Evolutionary conservation across 768 basidiomycete species (phyloP).

Genomic region (Amanita brunnescens): DNA sequence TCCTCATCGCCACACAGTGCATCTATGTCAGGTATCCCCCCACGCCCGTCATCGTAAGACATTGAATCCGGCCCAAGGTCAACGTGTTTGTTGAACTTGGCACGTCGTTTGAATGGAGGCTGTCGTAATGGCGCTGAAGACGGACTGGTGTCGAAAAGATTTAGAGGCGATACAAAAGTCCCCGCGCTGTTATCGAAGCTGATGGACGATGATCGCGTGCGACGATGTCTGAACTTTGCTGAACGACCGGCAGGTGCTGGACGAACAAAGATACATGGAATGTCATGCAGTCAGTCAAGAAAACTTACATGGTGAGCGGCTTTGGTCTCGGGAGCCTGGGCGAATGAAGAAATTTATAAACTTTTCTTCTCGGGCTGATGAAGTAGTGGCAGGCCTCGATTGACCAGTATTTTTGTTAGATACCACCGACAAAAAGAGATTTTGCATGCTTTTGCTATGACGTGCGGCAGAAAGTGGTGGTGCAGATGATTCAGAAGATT

Average conservation of each 20-base stretch:
- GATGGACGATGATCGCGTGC: neutral
- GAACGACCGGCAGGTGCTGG: neutral
- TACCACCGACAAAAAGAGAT: conserved; percentile 1
- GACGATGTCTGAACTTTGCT: neutral
- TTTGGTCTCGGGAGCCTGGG: neutral
- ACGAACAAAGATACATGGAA: neutral
- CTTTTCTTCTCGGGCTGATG: neutral
- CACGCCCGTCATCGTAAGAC: neutral
- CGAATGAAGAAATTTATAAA: neutral
- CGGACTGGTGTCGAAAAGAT: neutral
- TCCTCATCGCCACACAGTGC: neutral
- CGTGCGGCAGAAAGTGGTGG: neutral
- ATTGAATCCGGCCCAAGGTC: neutral
- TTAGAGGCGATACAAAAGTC: neutral
- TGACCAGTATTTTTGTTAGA: neutral
- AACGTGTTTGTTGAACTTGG: neutral
- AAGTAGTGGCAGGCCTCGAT: neutral
- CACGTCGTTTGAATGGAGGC: neutral
- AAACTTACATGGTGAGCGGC: neutral
- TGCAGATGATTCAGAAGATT: no score
- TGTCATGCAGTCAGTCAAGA: neutral
- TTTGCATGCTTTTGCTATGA: neutral
- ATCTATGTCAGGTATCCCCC: neutral
- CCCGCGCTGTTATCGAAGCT: no score
- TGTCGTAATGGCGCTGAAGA: neutral